Evolutionary conservation across 305 asterid species (phyloP), one percentile per base, ranked within the genome.

Genomic region (Euphrasia arctica): DNA sequence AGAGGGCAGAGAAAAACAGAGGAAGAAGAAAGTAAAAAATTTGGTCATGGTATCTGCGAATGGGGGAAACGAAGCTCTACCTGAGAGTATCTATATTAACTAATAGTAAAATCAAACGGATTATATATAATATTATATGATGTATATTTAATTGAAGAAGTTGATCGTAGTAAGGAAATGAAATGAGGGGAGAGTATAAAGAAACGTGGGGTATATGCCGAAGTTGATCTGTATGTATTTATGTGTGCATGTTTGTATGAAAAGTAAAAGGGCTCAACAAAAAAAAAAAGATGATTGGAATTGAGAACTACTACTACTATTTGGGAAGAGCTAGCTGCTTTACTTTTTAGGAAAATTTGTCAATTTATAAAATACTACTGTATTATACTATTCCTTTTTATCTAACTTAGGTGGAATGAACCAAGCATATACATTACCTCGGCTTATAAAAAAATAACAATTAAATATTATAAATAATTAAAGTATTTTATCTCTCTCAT

Each of bases 1-100:
- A 4, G 73, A 77, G 10, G 67, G 72, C 2, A 73, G 49, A 67
- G 62, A 64, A 62, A 57, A 56, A 43, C 67, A 64, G 49, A 72
- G 54, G 9, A 60, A 54, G 54, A 60, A 54, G 70, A 70, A 61
- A 57, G 59, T 27, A 29, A 73, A 54, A 63, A 59, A 18, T 32
- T 61, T 57, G 50, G 25, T 72, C 58, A 70, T 25, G 22, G 22
- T 18, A 10, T 9, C 64, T 31, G 79, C 51, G 14, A 22, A 28
- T 51, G 28, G 28, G 22, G 56, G 27, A 51, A 51, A 51, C 4
- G 13, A 51, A 48, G 1, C 6, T 3, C 28, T 5, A 51, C 25
- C 9, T 31, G 45, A n/a, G 12, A 62, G 4, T 5, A 51, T n/a
- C 9, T 45, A 12, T 45, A 45, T 6, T 4, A 41, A 11, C 22